Evolutionary conservation across 352 stramenopile genomes (phyloP).

Genomic region (Phytophthora fragariaefolia): DNA sequence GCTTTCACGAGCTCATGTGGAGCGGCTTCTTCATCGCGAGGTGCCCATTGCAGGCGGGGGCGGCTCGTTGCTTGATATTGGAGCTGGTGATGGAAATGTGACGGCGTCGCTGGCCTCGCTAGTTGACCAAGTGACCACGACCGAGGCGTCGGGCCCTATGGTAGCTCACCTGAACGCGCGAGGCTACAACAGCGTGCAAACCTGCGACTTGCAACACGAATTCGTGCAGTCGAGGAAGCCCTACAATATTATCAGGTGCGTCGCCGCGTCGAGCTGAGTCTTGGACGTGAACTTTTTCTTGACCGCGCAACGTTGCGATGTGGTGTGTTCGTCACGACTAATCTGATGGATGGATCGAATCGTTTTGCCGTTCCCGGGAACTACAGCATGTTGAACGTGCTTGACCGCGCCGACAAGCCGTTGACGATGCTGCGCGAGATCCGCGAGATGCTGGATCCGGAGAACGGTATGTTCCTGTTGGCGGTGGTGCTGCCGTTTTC

Average conservation of each 20-base stretch:
- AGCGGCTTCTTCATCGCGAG: conserved; percentile 63
- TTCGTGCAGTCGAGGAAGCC: conserved; percentile 70
- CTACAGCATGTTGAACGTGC: conserved; percentile 79
- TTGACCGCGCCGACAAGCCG: conserved; percentile 83
- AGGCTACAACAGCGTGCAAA: conserved; percentile 84
- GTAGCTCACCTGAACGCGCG: conserved; percentile 74
- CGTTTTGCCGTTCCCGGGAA: conserved; percentile 1
- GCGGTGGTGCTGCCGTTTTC: conserved; percentile 84
- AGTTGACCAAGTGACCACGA: conserved; percentile 70
- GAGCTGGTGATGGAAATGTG: conserved; percentile 85
- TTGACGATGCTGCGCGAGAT: conserved; percentile 82
- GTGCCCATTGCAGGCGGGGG: conserved; percentile 35
- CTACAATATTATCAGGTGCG: conserved; percentile 86
- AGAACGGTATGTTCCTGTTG: conserved; percentile 78
- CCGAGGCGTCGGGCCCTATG: conserved; percentile 83
- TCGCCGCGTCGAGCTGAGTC: conserved; percentile 7
- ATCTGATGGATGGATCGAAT: conserved; percentile 19
- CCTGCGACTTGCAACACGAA: conserved; percentile 68
- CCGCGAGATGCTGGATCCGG: conserved; percentile 70
- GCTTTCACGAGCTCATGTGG: conserved; percentile 74
- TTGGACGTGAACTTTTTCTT: conserved; percentile 32
- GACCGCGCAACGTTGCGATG: conserved; percentile 30
- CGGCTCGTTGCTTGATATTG: conserved; percentile 78
- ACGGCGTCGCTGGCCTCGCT: conserved; percentile 81
- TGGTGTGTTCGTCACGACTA: conserved; percentile 35